Base-by-base conservation (phyloP, 1,284 basidiomycete genomes). In the Moniliella sp. region DNA sequence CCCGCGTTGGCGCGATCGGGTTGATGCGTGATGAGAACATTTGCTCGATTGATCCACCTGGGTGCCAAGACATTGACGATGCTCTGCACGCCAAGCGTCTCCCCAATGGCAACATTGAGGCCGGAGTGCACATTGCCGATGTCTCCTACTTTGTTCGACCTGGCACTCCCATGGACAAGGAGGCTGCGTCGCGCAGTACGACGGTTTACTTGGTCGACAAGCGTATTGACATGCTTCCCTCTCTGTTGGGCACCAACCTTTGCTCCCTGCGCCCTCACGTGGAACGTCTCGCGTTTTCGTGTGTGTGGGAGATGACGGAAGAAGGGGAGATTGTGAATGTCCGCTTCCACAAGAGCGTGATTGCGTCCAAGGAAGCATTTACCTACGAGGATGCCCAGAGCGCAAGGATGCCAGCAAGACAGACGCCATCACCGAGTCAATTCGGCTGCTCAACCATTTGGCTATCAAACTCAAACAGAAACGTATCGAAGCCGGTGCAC, bases 181-280 rank as follows among this genome's bases (percentile, higher is more conserved):
- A 99, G 62, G 91, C 91, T 11, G 82, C 88, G 10, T 72, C 83
- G 9, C 70, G 91, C 34, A 88, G 91, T 8, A 97, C 88, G 1
- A 97, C 91, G 0, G 91, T 99, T 3, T 99, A 97, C 60, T 71
- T 99, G 4, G 91, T 97, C 2, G 91, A 99, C 67, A 91, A 88
- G 64, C 77, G 91, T 23, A 88, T 99, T 35, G 91, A 97, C 65
- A 99, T 99, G 91, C 68, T 99, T 33, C 91, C 91, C 0, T 69
- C 77, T 11, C 67, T 99, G 5, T 69, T 99, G 5, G 91, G 91
- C 1, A 97, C 91, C 2, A 97, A 97, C 50, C 65, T 99, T 4
- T 99, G 91, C 60, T 93, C 84, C 1, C 66, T 99, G 27, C 67
- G 88, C 25, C 84, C 88, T 0, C 72, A 78, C 50, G 88, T 99